Evolutionary conservation across 2,329 filamentous ascomycete genomes (phyloP), one percentile per base, ranked within the genome.

Genomic region (Didymella pomorum): DNA sequence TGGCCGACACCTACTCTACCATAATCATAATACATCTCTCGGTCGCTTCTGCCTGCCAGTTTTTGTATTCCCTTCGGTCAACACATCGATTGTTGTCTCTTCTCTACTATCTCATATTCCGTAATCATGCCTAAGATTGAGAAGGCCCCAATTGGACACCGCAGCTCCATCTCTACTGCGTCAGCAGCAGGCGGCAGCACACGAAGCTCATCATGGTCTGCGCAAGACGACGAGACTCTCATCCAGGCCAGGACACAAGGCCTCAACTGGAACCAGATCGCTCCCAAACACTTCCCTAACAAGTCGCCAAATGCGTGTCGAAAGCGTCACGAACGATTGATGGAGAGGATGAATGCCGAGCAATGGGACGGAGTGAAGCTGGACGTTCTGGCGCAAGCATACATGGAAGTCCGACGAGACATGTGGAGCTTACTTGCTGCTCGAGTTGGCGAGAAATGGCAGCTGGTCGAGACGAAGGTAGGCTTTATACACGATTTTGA

Each of bases 251-350:
- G 92, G 52, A 86, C 89, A 46, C 86, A 88, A 69, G 90, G 90
- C 23, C 84, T 93, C 74, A 94, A 93, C 78, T 96, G 92, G 92
- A 85, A 86, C 52, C 89, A 91, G 68, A 95, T 96, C 72, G 88
- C 92, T 68, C 82, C 83, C 61, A 86, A 84, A 61, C 87, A 92
- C 78, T 96, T 96, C 74, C 89, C 89, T 1, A 83, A 79, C 74
- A 96, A 96, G 81, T 84, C 83, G 12, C 79, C 89, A 58, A 95
- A 95, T 74, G 93, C 93, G 18, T 96, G 92, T 79, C 90, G 92
- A 64, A 96, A 96, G 80, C 87, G 92, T 54, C 92, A 96, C 70
- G 92, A 96, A 78, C 85, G 92, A 39, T 80, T 96, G 65, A 88
- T 94, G 83, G 90, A 94, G 78, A 87, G 89, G 65, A 72, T 82